Conservation (phyloP, 148 eudicot genomes). For the Rheum nobile region DNA sequence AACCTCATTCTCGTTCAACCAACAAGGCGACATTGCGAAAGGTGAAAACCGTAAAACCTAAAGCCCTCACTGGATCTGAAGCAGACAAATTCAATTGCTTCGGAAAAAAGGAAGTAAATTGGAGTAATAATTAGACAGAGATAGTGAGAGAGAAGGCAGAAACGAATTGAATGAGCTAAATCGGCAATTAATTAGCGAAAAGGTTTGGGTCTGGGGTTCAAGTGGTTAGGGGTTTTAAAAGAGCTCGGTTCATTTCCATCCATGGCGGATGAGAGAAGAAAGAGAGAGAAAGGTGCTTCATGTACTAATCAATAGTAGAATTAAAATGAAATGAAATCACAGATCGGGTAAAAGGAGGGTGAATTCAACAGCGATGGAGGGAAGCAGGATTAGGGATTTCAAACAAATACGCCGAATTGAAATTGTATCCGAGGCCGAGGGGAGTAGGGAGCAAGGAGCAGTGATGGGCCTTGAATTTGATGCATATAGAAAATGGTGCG, state of each 20-base stretch:
- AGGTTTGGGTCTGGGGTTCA: neutral
- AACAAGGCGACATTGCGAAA: slow-evolving; percentile 5
- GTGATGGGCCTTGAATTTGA: slow-evolving; percentile 7
- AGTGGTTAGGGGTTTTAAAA: neutral
- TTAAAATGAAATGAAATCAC: neutral
- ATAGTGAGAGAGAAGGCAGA: neutral
- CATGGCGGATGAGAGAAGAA: slow-evolving; percentile 20
- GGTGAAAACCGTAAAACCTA: neutral
- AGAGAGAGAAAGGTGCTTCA: slow-evolving; percentile 11
- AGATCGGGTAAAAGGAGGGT: neutral
- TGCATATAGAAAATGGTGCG: slow-evolving; percentile 8
- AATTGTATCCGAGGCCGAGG: neutral
- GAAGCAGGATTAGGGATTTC: neutral
- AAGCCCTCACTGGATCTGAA: slow-evolving; percentile 1
- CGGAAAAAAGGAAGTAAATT: neutral
- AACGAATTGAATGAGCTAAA: neutral
- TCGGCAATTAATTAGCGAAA: neutral
- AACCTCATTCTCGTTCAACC: neutral
- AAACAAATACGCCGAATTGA: neutral
- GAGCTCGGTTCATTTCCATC: slow-evolving; percentile 16
- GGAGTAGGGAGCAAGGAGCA: neutral
- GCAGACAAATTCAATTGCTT: neutral
- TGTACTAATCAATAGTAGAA: neutral
- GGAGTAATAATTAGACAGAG: neutral
- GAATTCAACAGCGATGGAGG: neutral